Base-by-base conservation (phyloP, 2,329 filamentous ascomycete species). In the Nothophoma quercina region DNA sequence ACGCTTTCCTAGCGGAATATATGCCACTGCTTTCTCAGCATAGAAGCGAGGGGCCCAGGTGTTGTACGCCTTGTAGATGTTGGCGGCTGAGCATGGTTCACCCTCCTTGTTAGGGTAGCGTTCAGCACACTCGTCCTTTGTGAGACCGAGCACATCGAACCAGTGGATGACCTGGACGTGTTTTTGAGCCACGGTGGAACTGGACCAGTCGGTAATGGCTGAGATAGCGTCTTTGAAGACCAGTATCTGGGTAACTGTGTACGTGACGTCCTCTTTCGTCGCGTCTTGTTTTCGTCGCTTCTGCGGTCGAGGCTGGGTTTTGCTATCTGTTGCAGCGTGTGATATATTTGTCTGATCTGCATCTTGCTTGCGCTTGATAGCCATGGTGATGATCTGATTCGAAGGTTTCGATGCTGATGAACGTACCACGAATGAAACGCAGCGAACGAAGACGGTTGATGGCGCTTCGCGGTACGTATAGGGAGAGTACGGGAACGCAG, bases 91-190 rank as follows among this genome's bases (percentile, higher is more conserved):
- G 15, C 38, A 42, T 3, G 30, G 23, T 3, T 35, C 13, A n/a
- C 46, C 38, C 2, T 49, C 9, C 13, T 36, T 42, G 19, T 42
- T 49, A 2, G 23, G 46, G 8, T 42, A 49, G 9, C 46, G 16
- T 22, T 49, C 30, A 5, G 30, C 30, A 18, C 38, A 49, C 5
- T 49, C 46, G 6, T 25, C 30, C 18, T 29, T 49, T 18, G 16
- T 35, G 9, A 42, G 29, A 2, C 36, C 12, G 19, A 35, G 18
- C 10, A 50, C n/a, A 21, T 50, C 39, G 18, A 30, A 30, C 46
- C 46, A 49, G 23, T 42, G 32, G 9, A 42, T 42, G 0, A 42
- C 8, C n/a, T 42, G 36, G 10, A 42, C n/a, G n/a, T 49, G 18
- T 3, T 25, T 35, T 5, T 13, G n/a, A 13, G n/a, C 7, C 13